Evolutionary conservation across 441 rosid species (phyloP).

Genomic region (Theobroma grandiflorum): DNA sequence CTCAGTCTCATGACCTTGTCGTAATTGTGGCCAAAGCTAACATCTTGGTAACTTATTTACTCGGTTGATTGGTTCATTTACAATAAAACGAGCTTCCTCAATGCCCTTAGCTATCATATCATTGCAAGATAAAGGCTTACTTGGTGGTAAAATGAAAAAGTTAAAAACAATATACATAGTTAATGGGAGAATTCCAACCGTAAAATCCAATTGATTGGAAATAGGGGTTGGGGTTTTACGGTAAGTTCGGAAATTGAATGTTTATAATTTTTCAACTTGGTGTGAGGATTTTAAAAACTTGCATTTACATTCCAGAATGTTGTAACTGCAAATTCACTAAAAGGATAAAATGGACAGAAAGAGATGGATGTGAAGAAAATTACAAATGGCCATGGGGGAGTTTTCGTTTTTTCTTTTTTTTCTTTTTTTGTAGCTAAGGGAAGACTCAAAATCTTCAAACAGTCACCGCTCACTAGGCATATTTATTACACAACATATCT

Average conservation of each 20-base stretch:
- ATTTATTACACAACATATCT: constrained; percentile 37
- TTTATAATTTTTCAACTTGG: not conserved
- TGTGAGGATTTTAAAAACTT: not conserved
- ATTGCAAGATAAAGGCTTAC: not conserved
- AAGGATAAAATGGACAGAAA: not conserved
- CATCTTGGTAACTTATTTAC: constrained; percentile 4
- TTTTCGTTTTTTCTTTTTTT: too few species aligned
- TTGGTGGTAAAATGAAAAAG: not conserved
- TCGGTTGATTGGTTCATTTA: not conserved
- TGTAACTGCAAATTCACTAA: not conserved
- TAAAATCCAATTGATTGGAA: too few species aligned
- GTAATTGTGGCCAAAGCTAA: not conserved
- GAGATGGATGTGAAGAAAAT: not conserved
- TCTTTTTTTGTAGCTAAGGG: not conserved
- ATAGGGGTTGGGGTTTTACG: too few species aligned
- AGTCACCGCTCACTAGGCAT: constrained; percentile 16
- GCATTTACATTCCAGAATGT: not conserved
- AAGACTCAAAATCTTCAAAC: not conserved
- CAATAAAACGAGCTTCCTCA: not conserved
- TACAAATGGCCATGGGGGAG: not conserved
- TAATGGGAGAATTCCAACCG: too few species aligned
- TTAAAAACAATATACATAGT: not conserved
- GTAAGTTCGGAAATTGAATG: not conserved
- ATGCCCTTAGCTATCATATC: not conserved
- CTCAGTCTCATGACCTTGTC: constrained; percentile 8